Evolutionary conservation across 352 stramenopile genomes (phyloP), one percentile per base, ranked within the genome.

Genomic region (Phytophthora podocarpi): DNA sequence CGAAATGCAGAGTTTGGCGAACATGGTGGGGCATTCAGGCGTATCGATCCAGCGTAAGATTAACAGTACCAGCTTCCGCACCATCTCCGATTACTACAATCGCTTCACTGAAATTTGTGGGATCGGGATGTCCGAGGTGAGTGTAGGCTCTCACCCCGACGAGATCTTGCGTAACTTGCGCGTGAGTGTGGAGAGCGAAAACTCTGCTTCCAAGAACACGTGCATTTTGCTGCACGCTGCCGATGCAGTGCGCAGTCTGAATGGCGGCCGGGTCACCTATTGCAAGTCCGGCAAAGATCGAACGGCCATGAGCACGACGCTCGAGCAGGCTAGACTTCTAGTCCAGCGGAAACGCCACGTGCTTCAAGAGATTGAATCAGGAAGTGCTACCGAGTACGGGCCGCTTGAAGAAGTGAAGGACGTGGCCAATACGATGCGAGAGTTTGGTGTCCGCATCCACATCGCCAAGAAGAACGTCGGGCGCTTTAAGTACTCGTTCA

Each of bases 241-340:
- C 2, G 88, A 97, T 47, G 81, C 88, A 5, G 90, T 97, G 24
- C 91, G 97, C 15, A 92, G 87, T 59, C 64, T 99, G 18, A 91
- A 97, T 43, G 96, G 95, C 28, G 95, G 93, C 0, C 85, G 92
- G 28, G 78, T 97, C 24, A 97, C 97, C 0, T 99, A 98, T 80
- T 99, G 96, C 82, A 99, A 99, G 63, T 97, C 83, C n/a, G 96
- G 97, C 24, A 99, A 99, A 67, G 96, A 99, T 75, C 88, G 97
- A 48, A 99, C 97, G 10, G 96, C 94, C 10, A 99, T 99, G 97
- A 96, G 96, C 48, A 88, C 97, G 18, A 99, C 96, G 36, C 89
- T 98, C 26, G 97, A 98, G 60, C 87, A 98, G 61, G 90, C 95
- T 16, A 85, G 97, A 27, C 60, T 98, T 82, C 71, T 92, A 5